These are phyloP conservation scores for Prunus campanulata DNA, from an alignment of 306 rosid species.

Conservation along the genomic window DNA sequence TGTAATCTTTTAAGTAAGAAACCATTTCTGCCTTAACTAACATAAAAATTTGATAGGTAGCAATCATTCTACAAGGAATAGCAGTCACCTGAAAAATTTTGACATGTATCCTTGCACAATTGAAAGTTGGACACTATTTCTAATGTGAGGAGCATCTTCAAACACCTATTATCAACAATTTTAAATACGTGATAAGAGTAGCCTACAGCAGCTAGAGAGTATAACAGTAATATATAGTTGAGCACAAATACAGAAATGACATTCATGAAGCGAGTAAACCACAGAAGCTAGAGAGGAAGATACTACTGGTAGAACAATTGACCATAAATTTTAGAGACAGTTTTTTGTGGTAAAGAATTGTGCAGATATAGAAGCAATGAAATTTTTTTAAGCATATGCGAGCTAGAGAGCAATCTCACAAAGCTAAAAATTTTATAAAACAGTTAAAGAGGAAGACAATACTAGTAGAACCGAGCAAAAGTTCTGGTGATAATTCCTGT, in stretches of 20 bases:
- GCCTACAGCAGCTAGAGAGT: slow-evolving; percentile 6
- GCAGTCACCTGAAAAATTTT: slow-evolving; percentile 65
- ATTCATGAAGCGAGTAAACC: not conserved
- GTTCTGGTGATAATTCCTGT: not conserved
- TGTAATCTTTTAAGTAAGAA: slow-evolving; percentile 30
- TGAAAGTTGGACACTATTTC: slow-evolving; percentile 64
- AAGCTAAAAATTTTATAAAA: not conserved
- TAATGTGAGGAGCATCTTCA: slow-evolving; percentile 54
- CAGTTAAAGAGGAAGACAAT: not conserved
- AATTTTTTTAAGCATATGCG: not conserved
- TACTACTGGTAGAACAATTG: not conserved
- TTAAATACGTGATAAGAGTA: slow-evolving; percentile 16
- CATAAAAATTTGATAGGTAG: not conserved
- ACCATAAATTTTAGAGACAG: not conserved
- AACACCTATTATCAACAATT: slow-evolving; percentile 51
- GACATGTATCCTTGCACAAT: slow-evolving; percentile 91
- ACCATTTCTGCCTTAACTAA: slow-evolving; percentile 18
- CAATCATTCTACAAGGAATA: slow-evolving; percentile 6
- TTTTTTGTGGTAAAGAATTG: not conserved
- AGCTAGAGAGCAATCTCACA: not conserved
- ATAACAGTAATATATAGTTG: not conserved
- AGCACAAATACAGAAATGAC: not conserved
- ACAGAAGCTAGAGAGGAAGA: not conserved
- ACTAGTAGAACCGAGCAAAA: not conserved
- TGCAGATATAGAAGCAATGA: not conserved